phyloP scores from a whole-genome alignment of 1,139 yeast genomes.

The Kluyveromyces marxianus region DNA sequence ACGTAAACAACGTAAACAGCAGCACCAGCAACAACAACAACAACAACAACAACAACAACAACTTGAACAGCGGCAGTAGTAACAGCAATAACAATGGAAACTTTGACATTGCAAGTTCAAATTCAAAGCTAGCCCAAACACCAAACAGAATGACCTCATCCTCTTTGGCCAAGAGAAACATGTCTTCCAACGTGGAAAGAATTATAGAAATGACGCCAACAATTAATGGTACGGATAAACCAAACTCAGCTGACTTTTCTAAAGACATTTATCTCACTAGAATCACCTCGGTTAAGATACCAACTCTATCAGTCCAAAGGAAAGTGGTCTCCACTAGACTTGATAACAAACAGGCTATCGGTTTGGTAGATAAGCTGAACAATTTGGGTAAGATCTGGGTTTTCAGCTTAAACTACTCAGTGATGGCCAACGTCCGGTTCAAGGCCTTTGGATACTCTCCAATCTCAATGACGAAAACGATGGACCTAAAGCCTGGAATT shows the following conservation, averaged over 20 bases:
- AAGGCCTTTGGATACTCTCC: constrained; percentile 26
- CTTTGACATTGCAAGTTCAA: neutral
- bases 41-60: neutral
- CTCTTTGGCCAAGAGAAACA: constrained; percentile 8
- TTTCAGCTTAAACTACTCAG: constrained; percentile 34
- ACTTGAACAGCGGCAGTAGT: neutral
- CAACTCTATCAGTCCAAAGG: constrained; percentile 29
- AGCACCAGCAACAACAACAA: constrained; percentile 1
- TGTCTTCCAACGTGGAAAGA: constrained; percentile 23
- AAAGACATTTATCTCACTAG: constrained; percentile 66
- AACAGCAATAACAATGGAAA: neutral
- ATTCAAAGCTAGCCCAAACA: constrained; percentile 1
- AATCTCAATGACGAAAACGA: constrained; percentile 22
- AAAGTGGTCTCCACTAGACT: constrained; percentile 40
- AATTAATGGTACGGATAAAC: neutral
- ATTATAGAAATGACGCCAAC: constrained; percentile 20
- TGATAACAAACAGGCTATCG: constrained; percentile 54
- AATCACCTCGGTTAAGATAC: constrained; percentile 40
- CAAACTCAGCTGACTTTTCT: constrained; percentile 7
- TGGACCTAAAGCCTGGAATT: constrained; percentile 13
- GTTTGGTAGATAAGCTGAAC: constrained; percentile 33
- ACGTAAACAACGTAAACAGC: constrained; percentile 2
- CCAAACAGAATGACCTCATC: constrained; percentile 4
- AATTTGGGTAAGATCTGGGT: constrained; percentile 43
- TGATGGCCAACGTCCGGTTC: constrained; percentile 21